Evolutionary conservation across 148 eudicot genomes (phyloP), one percentile per base, ranked within the genome.

Genomic region (Camellia sinensis): DNA sequence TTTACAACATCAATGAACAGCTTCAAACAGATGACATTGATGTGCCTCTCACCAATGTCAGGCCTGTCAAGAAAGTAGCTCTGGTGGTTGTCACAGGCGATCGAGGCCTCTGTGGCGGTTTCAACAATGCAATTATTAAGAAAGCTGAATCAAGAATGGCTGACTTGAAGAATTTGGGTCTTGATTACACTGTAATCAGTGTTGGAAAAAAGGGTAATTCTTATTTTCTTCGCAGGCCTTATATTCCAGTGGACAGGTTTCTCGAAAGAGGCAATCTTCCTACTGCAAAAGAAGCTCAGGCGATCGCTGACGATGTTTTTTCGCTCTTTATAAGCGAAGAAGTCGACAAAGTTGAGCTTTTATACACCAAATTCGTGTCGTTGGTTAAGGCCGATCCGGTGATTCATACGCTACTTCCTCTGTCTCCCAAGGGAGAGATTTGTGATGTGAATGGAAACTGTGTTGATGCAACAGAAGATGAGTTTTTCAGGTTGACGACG

Each of bases 351-450:
- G 52, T 48, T 7, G 92, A 89, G 79, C 75, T 89, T 57, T 52
- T 87, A 71, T 87, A 87, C 41, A 85, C 92, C 0, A 89, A 87
- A 75, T 87, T 89, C 67, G 86, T 89, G 62, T 89, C 92, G 3
- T 82, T 89, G 78, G 78, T 89, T n/a, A 82, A 62, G 73, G 87
- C 87, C 9, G 78, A 73, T 75, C 90, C 89, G 18, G 90, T 89
- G 21, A 85, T 89, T 82, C 90, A 83, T 12, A 89, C 88, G 0
- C 77, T 89, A 75, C 92, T 89, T 13, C 92, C 92, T 0, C 64
- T 82, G 52, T 48, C 52, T 48, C 52, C 52, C 6, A 82, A 85
- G 62, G 92, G 90, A 46, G 80, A 85, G 74, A 83, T 71, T 18
- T 53, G 71, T 64, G 92, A 89, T 73, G 86, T 71, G 3, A 78